Percentiles rank a stretch among this genome's conserved stretches.
Evolutionary conservation across 2,329 filamentous ascomycete species (phyloP).

Genomic region (Exophiala calicioides): DNA sequence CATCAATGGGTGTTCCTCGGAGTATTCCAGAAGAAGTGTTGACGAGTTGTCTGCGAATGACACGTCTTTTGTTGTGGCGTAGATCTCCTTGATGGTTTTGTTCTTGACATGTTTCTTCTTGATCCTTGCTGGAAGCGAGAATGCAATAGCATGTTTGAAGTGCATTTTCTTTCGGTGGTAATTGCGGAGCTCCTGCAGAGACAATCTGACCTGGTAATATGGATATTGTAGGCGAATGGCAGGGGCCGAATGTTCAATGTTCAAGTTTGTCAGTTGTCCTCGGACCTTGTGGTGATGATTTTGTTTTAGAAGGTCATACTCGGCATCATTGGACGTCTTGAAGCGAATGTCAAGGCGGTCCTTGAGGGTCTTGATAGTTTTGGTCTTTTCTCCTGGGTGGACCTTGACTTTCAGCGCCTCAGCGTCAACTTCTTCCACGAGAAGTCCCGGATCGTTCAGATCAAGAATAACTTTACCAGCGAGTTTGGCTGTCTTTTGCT

Average conservation of each 20-base stretch:
- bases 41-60: conserved; percentile 86
- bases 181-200: conserved; percentile 69
- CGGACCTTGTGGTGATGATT: conserved; percentile 96
- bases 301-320: conserved; percentile 92
- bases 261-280: conserved; percentile 84
- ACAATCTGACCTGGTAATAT: conserved; percentile 87
- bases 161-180: conserved; percentile 81
- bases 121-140: conserved; percentile 67
- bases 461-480: conserved; percentile 81
- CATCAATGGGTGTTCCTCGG: conserved; percentile 87
- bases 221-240: conserved; percentile 90
- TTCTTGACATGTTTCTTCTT: conserved; percentile 84
- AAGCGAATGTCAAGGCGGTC: conserved; percentile 74
- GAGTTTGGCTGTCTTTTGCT: conserved; percentile 68
- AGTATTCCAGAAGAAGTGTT: conserved; percentile 89
- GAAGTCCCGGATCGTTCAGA: conserved; percentile 81
- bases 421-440: conserved; percentile 75
- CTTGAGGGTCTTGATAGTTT: conserved; percentile 60
- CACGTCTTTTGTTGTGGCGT: conserved; percentile 76
- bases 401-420: conserved; percentile 57
- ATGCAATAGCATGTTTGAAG: conserved; percentile 67
- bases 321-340: conserved; percentile 94
- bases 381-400: conserved; percentile 38
- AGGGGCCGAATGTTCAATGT: conserved; percentile 92
- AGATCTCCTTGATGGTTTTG: conserved; percentile 75